phyloP scores from a whole-genome alignment of 2,329 filamentous ascomycete genomes.

The Chrysoporthe austroafricana region DNA sequence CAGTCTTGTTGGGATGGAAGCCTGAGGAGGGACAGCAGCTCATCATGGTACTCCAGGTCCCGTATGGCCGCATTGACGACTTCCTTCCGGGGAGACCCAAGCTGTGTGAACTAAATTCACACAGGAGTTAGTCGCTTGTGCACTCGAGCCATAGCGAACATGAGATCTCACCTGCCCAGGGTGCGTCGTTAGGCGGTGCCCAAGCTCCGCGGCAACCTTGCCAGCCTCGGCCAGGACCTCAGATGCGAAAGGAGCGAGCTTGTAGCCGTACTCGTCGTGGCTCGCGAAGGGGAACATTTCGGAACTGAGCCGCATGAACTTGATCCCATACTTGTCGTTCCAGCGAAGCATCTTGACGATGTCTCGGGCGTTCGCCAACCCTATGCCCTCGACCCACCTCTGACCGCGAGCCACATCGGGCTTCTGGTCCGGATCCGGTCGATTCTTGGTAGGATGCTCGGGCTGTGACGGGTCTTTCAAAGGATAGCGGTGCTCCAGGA shows the following conservation, averaged over 20 bases:
- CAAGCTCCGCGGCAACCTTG: slow-evolving; percentile 73
- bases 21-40: slow-evolving; percentile 77
- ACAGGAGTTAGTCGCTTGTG: too few species aligned
- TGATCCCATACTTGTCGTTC: slow-evolving; percentile 92
- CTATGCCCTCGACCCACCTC: slow-evolving; percentile 75
- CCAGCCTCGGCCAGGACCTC: slow-evolving; percentile 78
- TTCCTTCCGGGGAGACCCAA: slow-evolving; percentile 78
- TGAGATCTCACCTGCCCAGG: slow-evolving; percentile 68
- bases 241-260: slow-evolving; percentile 79
- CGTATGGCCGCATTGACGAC: slow-evolving; percentile 79
- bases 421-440: slow-evolving; percentile 74
- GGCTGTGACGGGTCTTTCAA: slow-evolving; percentile 75
- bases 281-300: slow-evolving; percentile 98
- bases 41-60: slow-evolving; percentile 86
- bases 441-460: slow-evolving; percentile 82
- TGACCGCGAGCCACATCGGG: slow-evolving; percentile 69
- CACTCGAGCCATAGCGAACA: too few species aligned
- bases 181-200: slow-evolving; percentile 86
- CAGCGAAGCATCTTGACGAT: slow-evolving; percentile 84
- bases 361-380: slow-evolving; percentile 81
- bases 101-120: slow-evolving; percentile 73
- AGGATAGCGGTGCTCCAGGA: slow-evolving; percentile 85
- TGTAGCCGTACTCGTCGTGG: slow-evolving; percentile 85
- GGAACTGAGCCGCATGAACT: slow-evolving; percentile 87
- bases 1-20: slow-evolving; percentile 78